Conservation (phyloP, 495 filamentous ascomycete species). For the Clavariopsis aquatica region DNA sequence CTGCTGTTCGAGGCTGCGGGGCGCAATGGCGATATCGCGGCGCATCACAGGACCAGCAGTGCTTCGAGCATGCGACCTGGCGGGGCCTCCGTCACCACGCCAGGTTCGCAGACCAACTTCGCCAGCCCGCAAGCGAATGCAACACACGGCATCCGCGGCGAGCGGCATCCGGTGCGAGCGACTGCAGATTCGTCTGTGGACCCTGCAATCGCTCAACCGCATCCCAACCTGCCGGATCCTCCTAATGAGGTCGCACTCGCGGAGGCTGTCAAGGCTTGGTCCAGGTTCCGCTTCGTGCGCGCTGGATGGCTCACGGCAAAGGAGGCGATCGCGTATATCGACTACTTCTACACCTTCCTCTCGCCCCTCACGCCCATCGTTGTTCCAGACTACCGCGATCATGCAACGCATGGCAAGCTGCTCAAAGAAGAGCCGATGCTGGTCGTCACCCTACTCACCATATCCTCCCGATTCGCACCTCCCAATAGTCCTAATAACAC, state of each 20-base stretch:
- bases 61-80: conserved; percentile 31
- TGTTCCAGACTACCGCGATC: conserved; percentile 76
- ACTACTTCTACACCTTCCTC: conserved; percentile 89
- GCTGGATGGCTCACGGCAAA: conserved; percentile 94
- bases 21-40: conserved; percentile 48
- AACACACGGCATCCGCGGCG: conserved; percentile 17
- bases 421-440: conserved; percentile 90
- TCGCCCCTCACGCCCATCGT: conserved; percentile 90
- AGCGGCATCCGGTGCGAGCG: conserved; percentile 12
- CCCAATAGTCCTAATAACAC: conserved; percentile 74
- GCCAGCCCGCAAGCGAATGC: conserved; percentile 40
- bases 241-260: conserved; percentile 47
- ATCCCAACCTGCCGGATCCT: conserved; percentile 14
- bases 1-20: conserved; percentile 69
- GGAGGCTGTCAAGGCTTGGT: conserved; percentile 82
- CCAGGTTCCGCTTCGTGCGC: conserved; percentile 84
- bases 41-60: conserved; percentile 43
- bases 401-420: conserved; percentile 70
- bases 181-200: conserved; percentile 25
- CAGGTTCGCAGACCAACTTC: conserved; percentile 33
- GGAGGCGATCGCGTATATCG: conserved; percentile 89
- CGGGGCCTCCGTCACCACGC: conserved; percentile 31
- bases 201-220: conserved; percentile 28
- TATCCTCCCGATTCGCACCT: conserved; percentile 80
- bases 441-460: conserved; percentile 84